Conservation (phyloP, 2,329 filamentous ascomycete species). For the Orbilia blumenaviensis region DNA sequence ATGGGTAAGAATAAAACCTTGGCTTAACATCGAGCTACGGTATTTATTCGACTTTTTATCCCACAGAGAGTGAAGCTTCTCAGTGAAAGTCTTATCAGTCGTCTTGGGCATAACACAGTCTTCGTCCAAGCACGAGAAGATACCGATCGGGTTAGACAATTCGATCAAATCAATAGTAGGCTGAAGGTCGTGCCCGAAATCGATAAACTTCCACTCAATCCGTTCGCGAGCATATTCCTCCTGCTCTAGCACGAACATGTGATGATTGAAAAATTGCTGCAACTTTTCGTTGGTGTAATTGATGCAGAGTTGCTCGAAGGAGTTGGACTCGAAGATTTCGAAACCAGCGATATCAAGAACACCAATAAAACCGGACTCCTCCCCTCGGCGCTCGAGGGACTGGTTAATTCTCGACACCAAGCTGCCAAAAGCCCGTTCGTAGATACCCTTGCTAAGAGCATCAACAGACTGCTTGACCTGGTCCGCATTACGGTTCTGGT, state of each 20-base stretch:
- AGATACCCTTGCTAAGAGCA: constrained; percentile 94
- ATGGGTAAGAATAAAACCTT: constrained; percentile 95
- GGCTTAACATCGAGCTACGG: constrained; percentile 81
- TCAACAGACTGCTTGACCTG: constrained; percentile 91
- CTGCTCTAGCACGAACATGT: constrained; percentile 99
- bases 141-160: constrained; percentile 93
- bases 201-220: constrained; percentile 99
- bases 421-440: constrained; percentile 93
- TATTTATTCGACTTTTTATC: constrained; percentile 96
- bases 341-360: constrained; percentile 99
- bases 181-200: constrained; percentile 95
- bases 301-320: constrained; percentile 98
- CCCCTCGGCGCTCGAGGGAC: constrained; percentile 87
- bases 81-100: constrained; percentile 94
- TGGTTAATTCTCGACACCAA: constrained; percentile 90
- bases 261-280: constrained; percentile 99
- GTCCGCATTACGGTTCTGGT: constrained; percentile 96
- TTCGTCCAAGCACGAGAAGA: constrained; percentile 97
- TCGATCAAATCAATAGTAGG: constrained; percentile 98
- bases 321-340: constrained; percentile 95
- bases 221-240: constrained; percentile 97
- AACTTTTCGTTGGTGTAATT: constrained; percentile 99
- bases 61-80: constrained; percentile 96
- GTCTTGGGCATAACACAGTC: constrained; percentile 99
- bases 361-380: constrained; percentile 95